These are phyloP conservation scores for Anthracocystis setariae DNA, from an alignment of 1,284 basidiomycete species.

Conservation along the genomic window DNA sequence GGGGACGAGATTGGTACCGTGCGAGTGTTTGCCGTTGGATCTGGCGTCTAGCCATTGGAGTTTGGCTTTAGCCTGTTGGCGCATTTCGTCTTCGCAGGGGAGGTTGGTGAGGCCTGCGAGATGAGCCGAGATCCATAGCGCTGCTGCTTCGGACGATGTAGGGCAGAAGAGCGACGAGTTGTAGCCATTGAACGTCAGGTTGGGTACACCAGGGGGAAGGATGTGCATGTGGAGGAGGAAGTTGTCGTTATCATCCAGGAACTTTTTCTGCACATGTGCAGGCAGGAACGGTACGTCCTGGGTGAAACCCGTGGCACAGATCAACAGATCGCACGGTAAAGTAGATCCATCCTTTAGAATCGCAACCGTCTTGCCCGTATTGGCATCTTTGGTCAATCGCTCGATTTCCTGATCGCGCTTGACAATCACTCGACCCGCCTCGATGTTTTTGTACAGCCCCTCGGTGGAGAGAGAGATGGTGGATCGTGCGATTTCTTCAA, in stretches of 20 bases:
- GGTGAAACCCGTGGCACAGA: constrained; percentile 57
- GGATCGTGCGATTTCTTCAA: constrained; percentile 55
- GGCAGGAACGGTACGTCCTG: constrained; percentile 55
- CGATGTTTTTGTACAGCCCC: constrained; percentile 53
- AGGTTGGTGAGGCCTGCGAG: constrained; percentile 41
- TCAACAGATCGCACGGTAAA: constrained; percentile 44
- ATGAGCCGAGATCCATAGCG: constrained; percentile 57
- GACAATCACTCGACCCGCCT: constrained; percentile 21
- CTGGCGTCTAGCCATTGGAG: constrained; percentile 56
- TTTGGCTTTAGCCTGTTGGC: constrained; percentile 30
- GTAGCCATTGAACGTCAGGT: constrained; percentile 60
- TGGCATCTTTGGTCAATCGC: constrained; percentile 7
- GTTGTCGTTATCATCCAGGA: constrained; percentile 53
- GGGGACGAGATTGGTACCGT: constrained; percentile 57
- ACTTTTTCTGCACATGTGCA: constrained; percentile 35
- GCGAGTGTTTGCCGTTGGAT: constrained; percentile 52
- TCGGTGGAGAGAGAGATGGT: constrained; percentile 59
- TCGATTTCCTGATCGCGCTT: constrained; percentile 39
- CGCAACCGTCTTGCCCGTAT: constrained; percentile 12
- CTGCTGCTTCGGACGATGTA: constrained; percentile 54
- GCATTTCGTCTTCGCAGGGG: constrained; percentile 35
- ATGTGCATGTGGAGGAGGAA: constrained; percentile 57
- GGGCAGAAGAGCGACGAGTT: constrained; percentile 58
- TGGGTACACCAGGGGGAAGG: constrained; percentile 42
- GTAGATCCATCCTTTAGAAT: constrained; percentile 33